Evolutionary conservation across 108 stramenopile species (phyloP).

Genomic region (Thalassiosira profunda): DNA sequence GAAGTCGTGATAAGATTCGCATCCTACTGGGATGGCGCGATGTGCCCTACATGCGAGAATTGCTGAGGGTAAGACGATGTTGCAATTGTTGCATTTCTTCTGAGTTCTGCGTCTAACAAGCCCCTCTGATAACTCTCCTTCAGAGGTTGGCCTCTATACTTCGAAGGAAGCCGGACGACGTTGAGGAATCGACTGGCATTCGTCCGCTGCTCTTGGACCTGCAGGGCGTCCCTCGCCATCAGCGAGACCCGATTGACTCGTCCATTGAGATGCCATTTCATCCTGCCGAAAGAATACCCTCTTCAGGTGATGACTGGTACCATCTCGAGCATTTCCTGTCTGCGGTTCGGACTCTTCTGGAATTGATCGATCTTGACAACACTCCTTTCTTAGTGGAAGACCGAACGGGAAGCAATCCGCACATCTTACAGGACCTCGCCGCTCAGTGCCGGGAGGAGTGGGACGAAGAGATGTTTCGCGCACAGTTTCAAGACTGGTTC

Average conservation of each 20-base stretch:
- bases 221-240: conserved; percentile 78
- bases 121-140: too few species aligned
- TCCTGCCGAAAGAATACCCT: neutral
- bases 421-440: conserved; percentile 25
- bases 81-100: neutral
- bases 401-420: conserved; percentile 20
- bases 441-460: conserved; percentile 54
- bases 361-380: conserved; percentile 23
- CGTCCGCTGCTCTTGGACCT: conserved; percentile 88
- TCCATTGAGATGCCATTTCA: conserved; percentile 43
- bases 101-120: neutral
- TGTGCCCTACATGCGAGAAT: conserved; percentile 51
- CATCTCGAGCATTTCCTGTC: conserved; percentile 37
- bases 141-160: conserved; percentile 73
- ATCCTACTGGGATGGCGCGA: conserved; percentile 44
- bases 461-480: conserved; percentile 70
- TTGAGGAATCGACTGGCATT: conserved; percentile 86
- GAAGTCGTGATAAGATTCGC: too few species aligned
- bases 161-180: conserved; percentile 61
- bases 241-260: conserved; percentile 34
- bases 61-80: conserved; percentile 62
- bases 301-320: conserved; percentile 13
- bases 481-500: conserved; percentile 79
- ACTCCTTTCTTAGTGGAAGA: conserved; percentile 37
- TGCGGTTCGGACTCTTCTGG: conserved; percentile 18